These are phyloP conservation scores for Thelephora ganbajun DNA, from an alignment of 768 basidiomycete genomes.

Conservation along the genomic window DNA sequence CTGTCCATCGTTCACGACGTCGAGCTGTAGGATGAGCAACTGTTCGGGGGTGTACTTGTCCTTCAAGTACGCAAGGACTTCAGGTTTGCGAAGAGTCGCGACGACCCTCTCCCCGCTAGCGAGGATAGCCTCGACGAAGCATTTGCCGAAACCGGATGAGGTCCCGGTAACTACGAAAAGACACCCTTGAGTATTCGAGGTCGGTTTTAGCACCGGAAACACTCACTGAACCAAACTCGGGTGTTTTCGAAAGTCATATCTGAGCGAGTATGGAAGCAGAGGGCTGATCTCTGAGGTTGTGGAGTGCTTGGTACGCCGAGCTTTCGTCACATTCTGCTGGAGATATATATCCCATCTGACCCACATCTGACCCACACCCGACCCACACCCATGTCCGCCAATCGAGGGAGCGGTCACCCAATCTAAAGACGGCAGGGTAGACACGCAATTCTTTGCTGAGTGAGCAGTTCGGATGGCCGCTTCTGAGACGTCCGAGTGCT, in stretches of 20 bases:
- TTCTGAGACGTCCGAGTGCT: too few species aligned
- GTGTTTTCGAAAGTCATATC: constrained; percentile 1
- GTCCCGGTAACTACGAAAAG: constrained; percentile 18
- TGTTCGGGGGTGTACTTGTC: constrained; percentile 10
- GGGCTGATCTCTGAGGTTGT: too few species aligned
- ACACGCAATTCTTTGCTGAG: too few species aligned
- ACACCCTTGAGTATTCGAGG: background rate
- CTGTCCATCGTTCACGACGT: constrained; percentile 15
- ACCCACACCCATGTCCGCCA: too few species aligned
- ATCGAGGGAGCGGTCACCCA: too few species aligned
- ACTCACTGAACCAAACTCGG: constrained; percentile 6
- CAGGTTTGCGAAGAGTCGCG: constrained; percentile 19
- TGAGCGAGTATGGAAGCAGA: too few species aligned
- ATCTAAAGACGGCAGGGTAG: too few species aligned
- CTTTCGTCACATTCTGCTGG: too few species aligned
- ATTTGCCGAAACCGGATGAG: constrained; percentile 19
- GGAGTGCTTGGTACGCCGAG: too few species aligned
- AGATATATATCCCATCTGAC: too few species aligned
- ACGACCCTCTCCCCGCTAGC: constrained; percentile 17
- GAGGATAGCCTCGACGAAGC: constrained; percentile 18
- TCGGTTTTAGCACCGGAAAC: background rate
- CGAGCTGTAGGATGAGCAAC: constrained; percentile 18
- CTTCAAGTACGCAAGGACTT: constrained; percentile 11
- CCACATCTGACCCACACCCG: too few species aligned
- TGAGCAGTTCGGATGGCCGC: too few species aligned